These are phyloP conservation scores for Parmelia sp. DNA, from an alignment of 495 filamentous ascomycete genomes.

Conservation along the genomic window DNA sequence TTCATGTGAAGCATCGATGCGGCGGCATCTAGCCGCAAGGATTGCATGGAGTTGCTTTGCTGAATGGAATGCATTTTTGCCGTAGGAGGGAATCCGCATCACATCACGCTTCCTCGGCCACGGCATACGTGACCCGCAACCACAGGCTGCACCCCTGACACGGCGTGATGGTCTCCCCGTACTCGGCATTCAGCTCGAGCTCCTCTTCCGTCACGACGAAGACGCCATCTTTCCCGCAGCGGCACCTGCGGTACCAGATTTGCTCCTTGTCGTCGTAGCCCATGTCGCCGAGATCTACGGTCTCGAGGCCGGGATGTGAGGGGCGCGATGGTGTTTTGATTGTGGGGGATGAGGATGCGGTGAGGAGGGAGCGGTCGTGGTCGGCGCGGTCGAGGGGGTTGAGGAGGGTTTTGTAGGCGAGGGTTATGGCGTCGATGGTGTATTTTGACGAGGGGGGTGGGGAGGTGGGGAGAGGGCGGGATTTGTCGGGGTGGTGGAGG, in stretches of 20 bases:
- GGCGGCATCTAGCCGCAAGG: neutral
- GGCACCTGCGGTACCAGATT: constrained; percentile 64
- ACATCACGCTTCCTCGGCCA: constrained; percentile 40
- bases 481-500: constrained; percentile 76
- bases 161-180: constrained; percentile 55
- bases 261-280: constrained; percentile 41
- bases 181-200: constrained; percentile 50
- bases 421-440: constrained; percentile 72
- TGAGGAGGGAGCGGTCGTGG: constrained; percentile 51
- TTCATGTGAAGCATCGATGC: neutral
- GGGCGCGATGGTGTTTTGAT: constrained; percentile 11
- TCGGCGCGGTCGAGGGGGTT: constrained; percentile 49
- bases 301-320: constrained; percentile 53
- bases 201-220: constrained; percentile 65
- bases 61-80: neutral
- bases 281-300: constrained; percentile 78
- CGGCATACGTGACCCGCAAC: constrained; percentile 59
- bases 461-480: constrained; percentile 20
- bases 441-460: constrained; percentile 8
- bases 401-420: constrained; percentile 66
- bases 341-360: neutral
- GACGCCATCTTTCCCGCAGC: constrained; percentile 72
- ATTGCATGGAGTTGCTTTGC: neutral
- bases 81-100: neutral
- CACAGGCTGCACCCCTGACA: constrained; percentile 67